A percentile compares a stretch with the other conserved stretches of the same genome.
These are phyloP conservation scores for Xylaria hypoxylon DNA, from an alignment of 2,329 filamentous ascomycete species.

Conservation along the genomic window DNA sequence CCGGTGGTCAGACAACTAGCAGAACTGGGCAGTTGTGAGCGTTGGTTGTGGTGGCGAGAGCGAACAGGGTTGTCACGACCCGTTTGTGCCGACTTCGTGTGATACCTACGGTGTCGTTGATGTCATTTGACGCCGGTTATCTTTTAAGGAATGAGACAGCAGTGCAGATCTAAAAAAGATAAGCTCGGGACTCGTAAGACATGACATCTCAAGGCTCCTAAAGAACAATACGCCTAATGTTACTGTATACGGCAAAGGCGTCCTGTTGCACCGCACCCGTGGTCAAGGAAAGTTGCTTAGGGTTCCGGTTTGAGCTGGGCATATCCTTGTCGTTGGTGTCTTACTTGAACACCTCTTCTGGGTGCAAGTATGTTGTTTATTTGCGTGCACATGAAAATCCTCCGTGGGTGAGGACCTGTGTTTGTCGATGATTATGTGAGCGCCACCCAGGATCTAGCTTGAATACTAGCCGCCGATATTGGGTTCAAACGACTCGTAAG, in stretches of 20 bases:
- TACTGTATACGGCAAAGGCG: slow-evolving; percentile 10
- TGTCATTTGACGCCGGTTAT: slow-evolving; percentile 23
- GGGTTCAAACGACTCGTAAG: slow-evolving; percentile 7
- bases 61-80: slow-evolving; percentile 12
- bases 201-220: slow-evolving; percentile 7
- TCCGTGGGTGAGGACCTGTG: slow-evolving; percentile 1
- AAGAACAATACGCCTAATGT: slow-evolving; percentile 7
- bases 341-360: background rate
- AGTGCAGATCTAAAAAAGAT: slow-evolving; percentile 14
- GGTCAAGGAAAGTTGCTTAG: background rate
- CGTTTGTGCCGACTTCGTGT: background rate
- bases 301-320: background rate
- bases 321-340: slow-evolving; percentile 2
- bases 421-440: slow-evolving; percentile 21
- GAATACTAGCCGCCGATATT: slow-evolving; percentile 18
- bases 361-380: slow-evolving; percentile 3
- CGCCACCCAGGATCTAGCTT: slow-evolving; percentile 10
- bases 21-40: slow-evolving; percentile 3
- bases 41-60: slow-evolving; percentile 2
- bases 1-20: slow-evolving; percentile 28
- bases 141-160: slow-evolving; percentile 7
- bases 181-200: slow-evolving; percentile 26
- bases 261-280: slow-evolving; percentile 20
- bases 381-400: background rate
- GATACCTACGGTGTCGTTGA: slow-evolving; percentile 1